Evolutionary conservation across 2,329 filamentous ascomycete genomes (phyloP).

Genomic region (Myotisia sp.): DNA sequence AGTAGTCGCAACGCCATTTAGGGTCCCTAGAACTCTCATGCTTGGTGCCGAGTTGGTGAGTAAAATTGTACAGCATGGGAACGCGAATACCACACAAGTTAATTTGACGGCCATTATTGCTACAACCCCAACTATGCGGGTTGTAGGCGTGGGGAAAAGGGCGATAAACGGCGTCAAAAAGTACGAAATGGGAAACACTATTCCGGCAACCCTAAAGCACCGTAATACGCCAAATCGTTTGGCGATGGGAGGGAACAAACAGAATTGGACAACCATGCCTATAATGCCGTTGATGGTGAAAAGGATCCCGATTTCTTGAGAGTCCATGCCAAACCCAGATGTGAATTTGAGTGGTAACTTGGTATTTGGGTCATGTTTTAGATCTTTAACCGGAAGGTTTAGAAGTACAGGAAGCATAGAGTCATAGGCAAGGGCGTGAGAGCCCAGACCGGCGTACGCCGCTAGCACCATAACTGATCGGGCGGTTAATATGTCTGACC

Average conservation of each 20-base stretch:
- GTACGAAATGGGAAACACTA: conserved; percentile 62
- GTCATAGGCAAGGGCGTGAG: conserved; percentile 74
- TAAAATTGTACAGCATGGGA: conserved; percentile 79
- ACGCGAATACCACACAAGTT: conserved; percentile 64
- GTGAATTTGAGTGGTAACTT: conserved; percentile 65
- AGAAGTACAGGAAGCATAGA: conserved; percentile 81
- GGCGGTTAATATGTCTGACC: conserved; percentile 54
- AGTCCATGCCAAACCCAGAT: conserved; percentile 62
- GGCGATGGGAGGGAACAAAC: conserved; percentile 66
- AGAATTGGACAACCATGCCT: conserved; percentile 71
- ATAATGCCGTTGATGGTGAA: conserved; percentile 71
- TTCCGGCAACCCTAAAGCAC: conserved; percentile 54
- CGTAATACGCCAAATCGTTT: conserved; percentile 56
- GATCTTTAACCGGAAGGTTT: conserved; percentile 51
- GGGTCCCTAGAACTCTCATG: conserved; percentile 62
- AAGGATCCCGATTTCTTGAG: conserved; percentile 65
- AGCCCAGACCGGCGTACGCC: conserved; percentile 64
- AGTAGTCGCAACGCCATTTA: conserved; percentile 82
- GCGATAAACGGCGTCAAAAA: conserved; percentile 68
- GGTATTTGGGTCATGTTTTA: conserved; percentile 41
- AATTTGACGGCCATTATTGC: conserved; percentile 59
- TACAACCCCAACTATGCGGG: conserved; percentile 49
- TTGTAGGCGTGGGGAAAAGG: conserved; percentile 37
- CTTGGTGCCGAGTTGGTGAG: conserved; percentile 74
- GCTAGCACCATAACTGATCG: conserved; percentile 64